Evolutionary conservation across 768 basidiomycete genomes (phyloP), one percentile per base, ranked within the genome.

Genomic region (Leccinum variicolor): DNA sequence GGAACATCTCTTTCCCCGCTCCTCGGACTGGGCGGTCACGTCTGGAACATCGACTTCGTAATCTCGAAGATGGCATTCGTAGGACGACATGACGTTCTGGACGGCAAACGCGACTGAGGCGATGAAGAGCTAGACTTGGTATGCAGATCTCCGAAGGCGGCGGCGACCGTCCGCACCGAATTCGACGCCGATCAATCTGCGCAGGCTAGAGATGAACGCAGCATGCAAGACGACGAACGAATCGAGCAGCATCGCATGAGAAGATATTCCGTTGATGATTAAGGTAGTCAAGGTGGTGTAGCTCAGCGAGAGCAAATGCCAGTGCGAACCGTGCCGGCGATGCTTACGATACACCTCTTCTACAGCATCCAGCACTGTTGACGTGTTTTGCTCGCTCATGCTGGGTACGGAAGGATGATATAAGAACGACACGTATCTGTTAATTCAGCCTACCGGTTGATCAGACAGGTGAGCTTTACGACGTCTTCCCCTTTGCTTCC

Each of bases 211-310:
- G 29, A 96, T 82, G 51, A 98, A 84, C 0, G 92, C 89, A 0
- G 92, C 93, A 66, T 96, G 85, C 1, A 97, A 79, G 11, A 91
- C 86, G 45, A 97, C 92, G 65, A 91, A 95, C 6, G 92, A 92
- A 69, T 96, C 94, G 43, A 97, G 79, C 4, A 92, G 78, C 26
- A 87, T 86, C 0, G 90, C 84, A 69, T 90, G 90, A 17, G 86
- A 81, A 3, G 92, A 84, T 54, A 95, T 90, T 45, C 88, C 86
- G 55, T 86, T 80, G 50, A 94, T 82, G 52, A 96, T 83, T 50
- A 97, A 76, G 3, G 75, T 80, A 6, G 92, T 92, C 47, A 95
- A 68, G 6, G 84, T 85, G 1, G 87, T 3, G 6, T 33, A 43
- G 36, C 45, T 39, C 26, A 52, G 17, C 31, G 26, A 23, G 51